Conservation (phyloP, 345 rosid genomes). For the Linum trigynum region DNA sequence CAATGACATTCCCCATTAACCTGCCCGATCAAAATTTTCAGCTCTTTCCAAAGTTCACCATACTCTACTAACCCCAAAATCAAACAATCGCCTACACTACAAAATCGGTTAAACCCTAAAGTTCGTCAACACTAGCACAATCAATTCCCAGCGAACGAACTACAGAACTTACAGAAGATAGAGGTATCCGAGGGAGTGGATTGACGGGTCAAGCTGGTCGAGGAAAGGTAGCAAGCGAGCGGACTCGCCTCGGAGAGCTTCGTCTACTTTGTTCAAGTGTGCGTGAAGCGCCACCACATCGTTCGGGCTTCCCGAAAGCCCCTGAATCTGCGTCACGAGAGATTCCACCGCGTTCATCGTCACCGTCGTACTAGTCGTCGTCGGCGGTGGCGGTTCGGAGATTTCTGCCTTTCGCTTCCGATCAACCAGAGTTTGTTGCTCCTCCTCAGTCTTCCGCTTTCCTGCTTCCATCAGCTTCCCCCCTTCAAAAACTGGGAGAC, state of each 20-base stretch:
- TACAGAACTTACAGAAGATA: slow-evolving; percentile 42
- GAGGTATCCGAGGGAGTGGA: slow-evolving; percentile 69
- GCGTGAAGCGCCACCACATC: slow-evolving; percentile 46
- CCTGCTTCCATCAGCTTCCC: background rate
- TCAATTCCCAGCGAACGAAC: background rate
- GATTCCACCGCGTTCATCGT: slow-evolving; percentile 37
- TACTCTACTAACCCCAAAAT: background rate
- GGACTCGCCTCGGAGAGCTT: slow-evolving; percentile 39
- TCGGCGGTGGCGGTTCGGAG: background rate
- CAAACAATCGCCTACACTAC: background rate
- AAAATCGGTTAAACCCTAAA: background rate
- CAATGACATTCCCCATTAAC: background rate
- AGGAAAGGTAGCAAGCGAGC: slow-evolving; percentile 36
- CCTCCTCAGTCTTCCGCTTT: background rate
- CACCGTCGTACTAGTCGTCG: background rate
- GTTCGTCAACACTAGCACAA: background rate
- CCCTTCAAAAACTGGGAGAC: background rate
- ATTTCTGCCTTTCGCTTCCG: background rate
- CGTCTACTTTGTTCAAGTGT: slow-evolving; percentile 41
- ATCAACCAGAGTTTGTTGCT: background rate
- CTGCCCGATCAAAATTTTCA: background rate
- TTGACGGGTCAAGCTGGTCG: slow-evolving; percentile 58
- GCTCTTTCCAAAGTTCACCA: background rate
- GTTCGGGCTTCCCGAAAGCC: slow-evolving; percentile 34
- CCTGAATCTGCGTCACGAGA: slow-evolving; percentile 55